Percentiles rank a stretch among this genome's conserved stretches.
These are phyloP conservation scores for Pholiota adiposa DNA, from an alignment of 1,284 basidiomycete species.

Conservation along the genomic window DNA sequence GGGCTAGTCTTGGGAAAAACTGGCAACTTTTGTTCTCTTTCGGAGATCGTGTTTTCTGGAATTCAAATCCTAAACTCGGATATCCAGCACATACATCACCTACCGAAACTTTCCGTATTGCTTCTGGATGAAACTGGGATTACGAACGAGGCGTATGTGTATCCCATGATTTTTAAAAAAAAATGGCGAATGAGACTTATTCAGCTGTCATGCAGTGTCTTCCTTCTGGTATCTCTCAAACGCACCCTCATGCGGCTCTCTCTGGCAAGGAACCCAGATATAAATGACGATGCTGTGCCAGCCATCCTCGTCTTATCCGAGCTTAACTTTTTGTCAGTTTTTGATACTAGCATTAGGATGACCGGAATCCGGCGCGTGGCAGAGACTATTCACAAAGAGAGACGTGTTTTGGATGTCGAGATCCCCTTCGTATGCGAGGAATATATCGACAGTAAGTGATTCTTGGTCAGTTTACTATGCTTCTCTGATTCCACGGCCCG, in stretches of 20 bases:
- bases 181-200: not conserved
- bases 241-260: conserved; percentile 54
- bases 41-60: conserved; percentile 50
- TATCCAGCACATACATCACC: conserved; percentile 53
- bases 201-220: conserved; percentile 45
- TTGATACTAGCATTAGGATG: conserved; percentile 59
- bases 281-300: conserved; percentile 60
- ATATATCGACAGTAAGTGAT: conserved; percentile 55
- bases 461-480: not conserved
- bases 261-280: conserved; percentile 48
- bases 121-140: conserved; percentile 58
- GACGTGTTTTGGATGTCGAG: conserved; percentile 50
- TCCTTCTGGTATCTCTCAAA: conserved; percentile 58
- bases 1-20: conserved; percentile 52
- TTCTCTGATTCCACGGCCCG: not conserved
- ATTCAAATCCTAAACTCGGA: conserved; percentile 51
- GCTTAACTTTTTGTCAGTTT: conserved; percentile 53
- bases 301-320: conserved; percentile 52
- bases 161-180: conserved; percentile 1
- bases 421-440: conserved; percentile 54
- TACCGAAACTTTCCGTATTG: conserved; percentile 54
- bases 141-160: conserved; percentile 60
- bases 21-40: conserved; percentile 54
- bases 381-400: conserved; percentile 36
- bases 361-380: conserved; percentile 58